Evolutionary conservation across 1,284 basidiomycete species (phyloP).

Genomic region (Ceratobasidium sp.): DNA sequence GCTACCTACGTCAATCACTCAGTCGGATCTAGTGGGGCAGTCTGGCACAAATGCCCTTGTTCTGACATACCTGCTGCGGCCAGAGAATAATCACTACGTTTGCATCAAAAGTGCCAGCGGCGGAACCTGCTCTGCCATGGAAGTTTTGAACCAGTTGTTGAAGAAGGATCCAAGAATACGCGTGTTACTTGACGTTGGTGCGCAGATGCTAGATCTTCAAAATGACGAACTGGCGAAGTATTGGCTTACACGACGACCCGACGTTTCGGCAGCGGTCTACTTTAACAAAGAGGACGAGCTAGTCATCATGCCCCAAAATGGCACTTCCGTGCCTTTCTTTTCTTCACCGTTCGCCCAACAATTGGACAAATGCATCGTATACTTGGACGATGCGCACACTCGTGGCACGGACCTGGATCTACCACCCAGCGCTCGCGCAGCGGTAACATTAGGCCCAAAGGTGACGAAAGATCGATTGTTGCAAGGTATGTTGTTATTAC

Average conservation of each 20-base stretch:
- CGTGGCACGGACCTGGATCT: conserved; percentile 67
- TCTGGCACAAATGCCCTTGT: conserved; percentile 63
- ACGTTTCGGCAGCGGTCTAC: conserved; percentile 60
- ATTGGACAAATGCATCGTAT: conserved; percentile 61
- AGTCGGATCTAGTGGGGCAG: conserved; percentile 59
- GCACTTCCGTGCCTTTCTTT: conserved; percentile 55
- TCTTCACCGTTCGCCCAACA: conserved; percentile 60
- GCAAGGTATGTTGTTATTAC: conserved; percentile 59
- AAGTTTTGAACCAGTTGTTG: conserved; percentile 55
- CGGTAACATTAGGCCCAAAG: conserved; percentile 64
- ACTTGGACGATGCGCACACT: conserved; percentile 69
- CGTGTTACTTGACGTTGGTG: conserved; percentile 66
- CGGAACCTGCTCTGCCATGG: conserved; percentile 49
- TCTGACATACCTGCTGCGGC: conserved; percentile 58
- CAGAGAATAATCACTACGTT: conserved; percentile 59
- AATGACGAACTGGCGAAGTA: conserved; percentile 57
- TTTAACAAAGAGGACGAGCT: conserved; percentile 61
- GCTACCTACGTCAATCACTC: conserved; percentile 60
- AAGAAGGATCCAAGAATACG: conserved; percentile 55
- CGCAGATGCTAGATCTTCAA: conserved; percentile 65
- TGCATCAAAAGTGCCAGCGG: conserved; percentile 48
- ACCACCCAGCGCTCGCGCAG: conserved; percentile 59
- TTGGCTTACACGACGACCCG: conserved; percentile 56
- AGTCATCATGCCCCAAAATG: conserved; percentile 58
- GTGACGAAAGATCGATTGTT: conserved; percentile 65